Evolutionary conservation across 768 basidiomycete species (phyloP), one percentile per base, ranked within the genome.

Genomic region (Ramaria rubella): DNA sequence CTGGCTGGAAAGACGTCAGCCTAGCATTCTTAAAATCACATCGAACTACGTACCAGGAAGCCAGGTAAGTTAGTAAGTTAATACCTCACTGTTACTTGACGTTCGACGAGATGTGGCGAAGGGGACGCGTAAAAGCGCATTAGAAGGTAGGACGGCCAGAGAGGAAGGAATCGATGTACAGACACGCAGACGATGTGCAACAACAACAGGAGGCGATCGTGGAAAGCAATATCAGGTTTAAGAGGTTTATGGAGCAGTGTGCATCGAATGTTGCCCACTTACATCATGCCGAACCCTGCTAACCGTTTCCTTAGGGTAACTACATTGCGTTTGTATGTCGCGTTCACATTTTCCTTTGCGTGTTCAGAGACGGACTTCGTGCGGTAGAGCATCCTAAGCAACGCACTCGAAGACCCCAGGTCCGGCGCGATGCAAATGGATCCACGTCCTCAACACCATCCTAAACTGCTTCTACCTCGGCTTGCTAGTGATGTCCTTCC

Each of bases 381-480:
- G 56, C 40, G 7, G n/a, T 54, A 72, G 70, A 61, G 63, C 45
- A 85, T 94, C 65, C 77, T 94, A 23, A 80, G 82, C 0, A 74
- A 78, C 14, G 83, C 94, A 0, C 73, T 98, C 66, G 87, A 93
- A 63, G 83, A 84, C 64, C 70, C 71, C 4, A 58, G 69, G 0
- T 84, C 85, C 67, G 65, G 80, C 1, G 64, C 90, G 45, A 67
- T n/a, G 67, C 15, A 73, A 73, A 0, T 81, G 78, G n/a, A 82
- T 94, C 60, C 70, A 83, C 58, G 72, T 86, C 59, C 71, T 87
- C 67, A 96, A 96, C 68, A 64, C 83, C 49, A 75, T 94, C 33
- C 77, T 98, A 48, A 81, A 85, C 44, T 97, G 95, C 72, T 77
- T 87, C 62, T 98, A 97, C 67, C 76, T 94, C 57, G 94, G 90